Evolutionary conservation across 352 stramenopile genomes (phyloP).

Genomic region (Pythium aquatile): DNA sequence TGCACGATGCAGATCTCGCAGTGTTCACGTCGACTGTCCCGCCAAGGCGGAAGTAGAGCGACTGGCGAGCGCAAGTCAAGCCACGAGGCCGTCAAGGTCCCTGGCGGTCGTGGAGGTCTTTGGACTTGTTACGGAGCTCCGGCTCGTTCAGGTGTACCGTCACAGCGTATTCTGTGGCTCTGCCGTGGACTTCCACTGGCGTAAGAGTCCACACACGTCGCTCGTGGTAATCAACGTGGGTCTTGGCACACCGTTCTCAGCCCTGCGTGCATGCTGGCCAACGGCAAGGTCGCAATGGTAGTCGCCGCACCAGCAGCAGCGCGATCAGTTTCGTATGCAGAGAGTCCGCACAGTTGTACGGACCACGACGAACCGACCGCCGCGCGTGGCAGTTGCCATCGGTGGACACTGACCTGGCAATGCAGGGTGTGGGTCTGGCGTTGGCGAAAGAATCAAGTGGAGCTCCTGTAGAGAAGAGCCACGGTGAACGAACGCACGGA

Average conservation of each 20-base stretch:
- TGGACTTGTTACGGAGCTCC: neutral
- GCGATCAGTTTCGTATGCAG: neutral
- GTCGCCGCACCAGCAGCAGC: too few species aligned
- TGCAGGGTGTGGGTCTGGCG: neutral
- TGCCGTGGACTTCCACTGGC: too few species aligned
- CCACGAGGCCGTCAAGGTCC: neutral
- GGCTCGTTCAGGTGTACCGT: neutral
- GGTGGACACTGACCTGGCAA: neutral
- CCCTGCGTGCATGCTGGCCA: too few species aligned
- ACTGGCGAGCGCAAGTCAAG: neutral
- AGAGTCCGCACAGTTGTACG: neutral
- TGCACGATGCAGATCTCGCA: neutral
- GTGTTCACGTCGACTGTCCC: neutral
- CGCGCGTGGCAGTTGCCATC: constrained; percentile 1
- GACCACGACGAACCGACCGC: neutral
- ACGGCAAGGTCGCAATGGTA: too few species aligned
- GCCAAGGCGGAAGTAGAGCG: neutral
- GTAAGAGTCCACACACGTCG: too few species aligned
- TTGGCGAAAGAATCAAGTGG: neutral
- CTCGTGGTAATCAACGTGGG: too few species aligned
- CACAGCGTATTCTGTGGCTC: neutral
- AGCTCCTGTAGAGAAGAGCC: neutral
- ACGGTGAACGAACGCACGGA: neutral
- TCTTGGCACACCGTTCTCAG: too few species aligned
- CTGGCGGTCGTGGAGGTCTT: neutral